A percentile compares a stretch with the other conserved stretches of the same genome.
Conservation (phyloP, 192 early-diverging fungal genomes). For the Podila clonocystis region DNA sequence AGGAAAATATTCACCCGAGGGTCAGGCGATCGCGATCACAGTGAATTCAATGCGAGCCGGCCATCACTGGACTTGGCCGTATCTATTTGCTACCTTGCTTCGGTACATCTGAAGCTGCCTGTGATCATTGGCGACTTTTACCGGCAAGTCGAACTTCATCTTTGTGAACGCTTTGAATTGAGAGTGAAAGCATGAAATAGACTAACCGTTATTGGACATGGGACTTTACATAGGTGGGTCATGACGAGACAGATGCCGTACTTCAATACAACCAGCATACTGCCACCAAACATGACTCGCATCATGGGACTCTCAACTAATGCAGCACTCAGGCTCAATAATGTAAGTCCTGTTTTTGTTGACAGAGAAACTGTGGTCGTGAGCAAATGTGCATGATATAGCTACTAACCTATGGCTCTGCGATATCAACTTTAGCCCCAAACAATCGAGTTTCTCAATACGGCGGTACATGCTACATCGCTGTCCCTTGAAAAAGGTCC, state of each 20-base stretch:
- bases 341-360: not conserved
- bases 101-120: slow-evolving; percentile 29
- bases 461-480: not conserved
- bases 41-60: not conserved
- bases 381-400: not conserved
- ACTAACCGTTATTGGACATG: not conserved
- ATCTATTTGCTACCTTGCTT: slow-evolving; percentile 23
- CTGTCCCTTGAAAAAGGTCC: not conserved
- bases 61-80: slow-evolving; percentile 5
- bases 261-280: not conserved
- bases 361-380: not conserved
- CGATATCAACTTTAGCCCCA: not conserved
- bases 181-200: not conserved
- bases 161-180: not conserved
- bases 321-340: not conserved
- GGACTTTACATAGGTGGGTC: slow-evolving; percentile 18
- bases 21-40: not conserved
- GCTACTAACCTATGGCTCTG: not conserved
- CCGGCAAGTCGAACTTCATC: not conserved
- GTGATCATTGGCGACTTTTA: slow-evolving; percentile 36
- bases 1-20: not conserved
- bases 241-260: slow-evolving; percentile 20
- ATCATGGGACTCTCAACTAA: not conserved
- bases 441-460: not conserved
- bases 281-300: slow-evolving; percentile 27